Base-by-base conservation (phyloP, 2,329 filamentous ascomycete genomes). In the Leptoxyphium fumago region DNA sequence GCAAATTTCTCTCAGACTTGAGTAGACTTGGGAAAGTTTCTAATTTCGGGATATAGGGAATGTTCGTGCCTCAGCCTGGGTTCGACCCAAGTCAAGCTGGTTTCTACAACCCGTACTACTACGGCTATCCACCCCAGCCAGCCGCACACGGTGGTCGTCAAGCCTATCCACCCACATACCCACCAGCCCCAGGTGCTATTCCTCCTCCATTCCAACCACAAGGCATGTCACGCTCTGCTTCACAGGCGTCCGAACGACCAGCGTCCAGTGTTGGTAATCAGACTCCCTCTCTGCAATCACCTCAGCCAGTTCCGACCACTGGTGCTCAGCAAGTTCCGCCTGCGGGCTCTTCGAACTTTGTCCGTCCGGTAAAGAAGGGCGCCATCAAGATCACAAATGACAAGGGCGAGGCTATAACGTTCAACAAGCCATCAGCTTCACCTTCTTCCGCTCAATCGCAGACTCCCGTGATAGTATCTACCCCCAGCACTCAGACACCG, bases 351-450 rank as follows among this genome's bases (percentile, higher is more conserved):
- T 68, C 76, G 2, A 73, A 77, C 51, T 78, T 80, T 48, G 73
- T 80, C 48, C 75, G 77, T 47, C 79, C 81, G 9, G 57, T 63
- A 13, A 60, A 75, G 71, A 84, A 82, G 70, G 86, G 77, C 63
- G 79, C 82, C 1, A 82, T 95, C 51, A 72, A 79, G 41, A 94
- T 95, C 70, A 93, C 86, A 71, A 84, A 86, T 56, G 74, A 81
- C 28, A 74, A 80, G 45, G 88, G 86, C 49, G 85, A 91, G 59
- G 76, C 78, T 28, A 69, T 95, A 53, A 71, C 74, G 71, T 67
- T 84, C 68, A 60, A 75, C 38, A 67, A 65, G 48, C 64, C 63
- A 46, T 59, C 60, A 42, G 47, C 60, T 10, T 55, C 61, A 10
- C 49, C 49, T 38, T 36, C 36, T 1, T 76, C 77, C 2, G 73